These are phyloP conservation scores for Pelargonium cotyledonis DNA, from an alignment of 441 rosid genomes.

Conservation along the genomic window DNA sequence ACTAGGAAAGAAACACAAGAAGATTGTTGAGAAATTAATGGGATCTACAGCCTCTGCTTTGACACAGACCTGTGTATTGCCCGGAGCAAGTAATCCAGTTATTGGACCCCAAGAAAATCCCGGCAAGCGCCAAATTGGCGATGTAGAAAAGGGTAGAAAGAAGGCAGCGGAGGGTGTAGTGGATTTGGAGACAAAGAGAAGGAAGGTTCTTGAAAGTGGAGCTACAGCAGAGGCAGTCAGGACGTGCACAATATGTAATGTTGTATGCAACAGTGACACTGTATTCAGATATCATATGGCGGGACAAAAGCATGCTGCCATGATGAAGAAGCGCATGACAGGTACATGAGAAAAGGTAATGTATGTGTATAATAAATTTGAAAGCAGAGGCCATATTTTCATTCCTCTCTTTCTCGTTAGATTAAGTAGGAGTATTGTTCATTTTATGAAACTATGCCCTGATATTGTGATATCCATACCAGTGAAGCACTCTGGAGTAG, in stretches of 20 bases:
- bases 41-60: slow-evolving; percentile 2
- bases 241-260: slow-evolving; percentile 37
- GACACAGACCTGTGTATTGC: background rate
- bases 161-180: slow-evolving; percentile 23
- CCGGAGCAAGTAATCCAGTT: slow-evolving; percentile 18
- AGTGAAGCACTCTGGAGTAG: too few species aligned
- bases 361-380: too few species aligned
- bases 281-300: slow-evolving; percentile 35
- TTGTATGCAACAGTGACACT: slow-evolving; percentile 42
- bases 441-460: too few species aligned
- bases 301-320: slow-evolving; percentile 40
- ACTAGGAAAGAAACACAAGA: slow-evolving; percentile 50
- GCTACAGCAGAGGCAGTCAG: slow-evolving; percentile 39
- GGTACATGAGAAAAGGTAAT: too few species aligned
- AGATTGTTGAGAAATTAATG: slow-evolving; percentile 35
- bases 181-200: slow-evolving; percentile 41
- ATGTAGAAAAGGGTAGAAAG: slow-evolving; percentile 16
- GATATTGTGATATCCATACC: too few species aligned
- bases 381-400: too few species aligned
- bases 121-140: slow-evolving; percentile 12
- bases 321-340: slow-evolving; percentile 21
- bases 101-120: slow-evolving; percentile 34
- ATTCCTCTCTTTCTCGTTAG: too few species aligned
- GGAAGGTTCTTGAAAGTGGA: slow-evolving; percentile 35
- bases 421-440: too few species aligned